Conservation (phyloP, 495 filamentous ascomycete genomes). For the Podospora didyma region DNA sequence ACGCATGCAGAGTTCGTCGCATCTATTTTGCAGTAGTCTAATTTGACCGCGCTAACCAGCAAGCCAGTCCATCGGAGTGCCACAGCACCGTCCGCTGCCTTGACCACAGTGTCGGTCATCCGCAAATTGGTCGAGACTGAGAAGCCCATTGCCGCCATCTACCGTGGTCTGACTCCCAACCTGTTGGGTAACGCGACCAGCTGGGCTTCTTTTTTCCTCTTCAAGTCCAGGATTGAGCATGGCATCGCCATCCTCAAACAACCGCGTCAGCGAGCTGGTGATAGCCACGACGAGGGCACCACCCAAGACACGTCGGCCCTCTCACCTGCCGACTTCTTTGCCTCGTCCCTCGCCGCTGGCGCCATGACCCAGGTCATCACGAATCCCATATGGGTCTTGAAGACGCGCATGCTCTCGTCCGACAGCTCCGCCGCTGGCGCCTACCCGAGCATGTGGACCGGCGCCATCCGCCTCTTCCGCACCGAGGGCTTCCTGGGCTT, state of each 20-base stretch:
- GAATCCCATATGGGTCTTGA: slow-evolving; percentile 98
- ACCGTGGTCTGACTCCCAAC: slow-evolving; percentile 87
- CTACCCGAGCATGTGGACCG: slow-evolving; percentile 71
- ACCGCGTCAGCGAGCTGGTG: background rate
- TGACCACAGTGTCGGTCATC: slow-evolving; percentile 43
- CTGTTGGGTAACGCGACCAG: slow-evolving; percentile 83
- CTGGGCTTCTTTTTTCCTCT: slow-evolving; percentile 89
- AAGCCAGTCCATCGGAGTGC: slow-evolving; percentile 32
- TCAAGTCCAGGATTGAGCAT: slow-evolving; percentile 48
- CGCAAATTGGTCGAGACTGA: slow-evolving; percentile 37
- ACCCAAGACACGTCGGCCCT: slow-evolving; percentile 28
- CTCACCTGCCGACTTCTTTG: slow-evolving; percentile 74
- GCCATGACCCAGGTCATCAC: slow-evolving; percentile 71
- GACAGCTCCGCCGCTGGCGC: slow-evolving; percentile 68
- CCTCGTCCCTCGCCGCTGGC: slow-evolving; percentile 75
- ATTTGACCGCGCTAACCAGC: background rate
- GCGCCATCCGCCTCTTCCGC: slow-evolving; percentile 57
- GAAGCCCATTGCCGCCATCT: slow-evolving; percentile 60
- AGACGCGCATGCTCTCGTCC: slow-evolving; percentile 93
- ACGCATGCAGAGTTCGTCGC: slow-evolving; percentile 72
- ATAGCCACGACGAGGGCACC: background rate
- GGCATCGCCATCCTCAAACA: slow-evolving; percentile 27
- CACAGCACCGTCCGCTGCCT: slow-evolving; percentile 25
- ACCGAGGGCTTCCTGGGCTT: slow-evolving; percentile 73
- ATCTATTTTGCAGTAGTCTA: background rate